A percentile compares a stretch with the other conserved stretches of the same genome.
phyloP scores from a whole-genome alignment of 768 basidiomycete species.

The Suillus tomentosus region DNA sequence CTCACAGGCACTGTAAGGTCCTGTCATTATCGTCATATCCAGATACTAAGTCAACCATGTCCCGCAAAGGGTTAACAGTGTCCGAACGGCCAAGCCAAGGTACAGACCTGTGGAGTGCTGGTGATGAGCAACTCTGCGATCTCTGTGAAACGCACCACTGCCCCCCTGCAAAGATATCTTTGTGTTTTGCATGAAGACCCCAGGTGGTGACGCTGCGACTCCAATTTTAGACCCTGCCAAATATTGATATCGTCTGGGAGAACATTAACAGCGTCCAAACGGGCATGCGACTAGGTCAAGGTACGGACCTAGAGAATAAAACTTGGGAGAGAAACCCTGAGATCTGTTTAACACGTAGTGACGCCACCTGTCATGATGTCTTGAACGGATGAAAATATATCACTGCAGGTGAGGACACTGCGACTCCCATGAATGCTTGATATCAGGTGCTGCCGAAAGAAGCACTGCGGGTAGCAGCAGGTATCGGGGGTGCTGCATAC shows the following conservation, averaged over 20 bases:
- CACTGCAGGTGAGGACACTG: background rate
- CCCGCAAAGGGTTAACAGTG: too few relatives aligned
- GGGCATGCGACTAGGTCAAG: background rate
- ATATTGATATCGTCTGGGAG: too few relatives aligned
- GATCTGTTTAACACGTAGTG: background rate
- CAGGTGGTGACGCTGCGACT: background rate
- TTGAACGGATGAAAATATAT: background rate
- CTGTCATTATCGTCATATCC: too few relatives aligned
- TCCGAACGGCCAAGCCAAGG: background rate
- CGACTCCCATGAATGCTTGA: background rate
- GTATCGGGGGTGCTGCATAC: background rate
- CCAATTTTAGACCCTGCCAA: background rate
- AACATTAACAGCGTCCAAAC: too few relatives aligned
- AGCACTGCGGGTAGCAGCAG: background rate
- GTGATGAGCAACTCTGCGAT: background rate
- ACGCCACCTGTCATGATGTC: background rate
- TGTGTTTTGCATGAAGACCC: fast-evolving
- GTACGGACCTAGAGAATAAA: background rate
- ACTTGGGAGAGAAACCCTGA: background rate
- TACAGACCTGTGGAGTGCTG: background rate
- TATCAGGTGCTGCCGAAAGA: too few relatives aligned
- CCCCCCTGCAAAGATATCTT: background rate
- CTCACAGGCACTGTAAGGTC: too few relatives aligned
- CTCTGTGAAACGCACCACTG: background rate
- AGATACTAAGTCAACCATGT: too few relatives aligned